These are phyloP conservation scores for Cryptomeria japonica DNA, from an alignment of 75 land plant species.

Conservation along the genomic window DNA sequence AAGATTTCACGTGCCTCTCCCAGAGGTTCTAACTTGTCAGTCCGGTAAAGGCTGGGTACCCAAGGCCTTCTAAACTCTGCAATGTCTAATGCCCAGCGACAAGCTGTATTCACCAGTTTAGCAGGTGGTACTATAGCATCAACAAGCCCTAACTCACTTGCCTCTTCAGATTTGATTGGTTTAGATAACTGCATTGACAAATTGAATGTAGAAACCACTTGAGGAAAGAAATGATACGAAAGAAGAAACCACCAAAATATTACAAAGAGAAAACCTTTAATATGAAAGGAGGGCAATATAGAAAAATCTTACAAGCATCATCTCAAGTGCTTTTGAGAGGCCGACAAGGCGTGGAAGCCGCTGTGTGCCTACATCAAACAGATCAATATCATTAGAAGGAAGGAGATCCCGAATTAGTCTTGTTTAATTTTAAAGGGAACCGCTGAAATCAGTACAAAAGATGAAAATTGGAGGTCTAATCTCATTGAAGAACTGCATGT, in stretches of 20 bases:
- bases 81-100: slow-evolving; percentile 69
- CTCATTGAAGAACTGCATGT: background rate
- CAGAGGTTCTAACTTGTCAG: slow-evolving; percentile 68
- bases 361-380: slow-evolving; percentile 59
- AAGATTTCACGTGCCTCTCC: slow-evolving; percentile 80
- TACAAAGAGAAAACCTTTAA: slow-evolving; percentile 2
- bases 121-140: slow-evolving; percentile 62
- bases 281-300: background rate
- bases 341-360: slow-evolving; percentile 86
- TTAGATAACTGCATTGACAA: slow-evolving; percentile 53
- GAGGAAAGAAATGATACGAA: background rate
- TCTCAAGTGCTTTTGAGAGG: slow-evolving; percentile 76
- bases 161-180: slow-evolving; percentile 70
- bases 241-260: background rate
- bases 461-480: background rate
- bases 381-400: background rate
- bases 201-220: background rate
- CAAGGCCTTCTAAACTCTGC: slow-evolving; percentile 56
- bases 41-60: slow-evolving; percentile 56
- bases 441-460: background rate
- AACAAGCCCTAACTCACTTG: slow-evolving; percentile 60
- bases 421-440: background rate
- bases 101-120: slow-evolving; percentile 56
- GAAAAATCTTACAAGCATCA: slow-evolving; percentile 65
- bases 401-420: background rate